Percentiles rank a stretch among this genome's conserved stretches.
Evolutionary conservation across 371 early-diverging fungal genomes (phyloP).

Genomic region (Batkoa obscura): DNA sequence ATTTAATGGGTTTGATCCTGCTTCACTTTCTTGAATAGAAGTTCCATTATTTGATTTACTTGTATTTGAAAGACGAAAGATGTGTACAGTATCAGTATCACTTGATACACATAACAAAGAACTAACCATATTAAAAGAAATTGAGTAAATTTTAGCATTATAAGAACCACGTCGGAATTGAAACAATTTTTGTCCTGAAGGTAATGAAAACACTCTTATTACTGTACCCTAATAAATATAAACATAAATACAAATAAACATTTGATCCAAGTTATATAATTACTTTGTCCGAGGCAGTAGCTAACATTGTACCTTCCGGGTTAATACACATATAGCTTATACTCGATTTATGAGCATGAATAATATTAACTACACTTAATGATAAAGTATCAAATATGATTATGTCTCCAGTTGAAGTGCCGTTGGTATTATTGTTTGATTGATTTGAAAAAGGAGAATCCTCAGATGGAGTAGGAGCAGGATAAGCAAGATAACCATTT

Average conservation of each 20-base stretch:
- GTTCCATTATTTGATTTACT: not conserved
- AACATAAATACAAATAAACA: not conserved
- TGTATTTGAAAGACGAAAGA: slow-evolving; percentile 40
- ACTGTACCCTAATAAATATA: slow-evolving; percentile 60
- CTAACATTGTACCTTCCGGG: slow-evolving; percentile 77
- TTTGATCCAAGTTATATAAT: not conserved
- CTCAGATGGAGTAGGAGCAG: slow-evolving; percentile 33
- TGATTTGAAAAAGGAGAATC: slow-evolving; percentile 23
- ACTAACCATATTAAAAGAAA: slow-evolving; percentile 69
- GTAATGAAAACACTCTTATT: slow-evolving; percentile 82
- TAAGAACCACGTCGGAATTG: slow-evolving; percentile 91
- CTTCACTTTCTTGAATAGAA: not conserved
- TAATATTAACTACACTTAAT: slow-evolving; percentile 69
- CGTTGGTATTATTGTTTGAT: slow-evolving; percentile 4
- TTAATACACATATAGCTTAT: slow-evolving; percentile 68
- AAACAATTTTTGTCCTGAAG: slow-evolving; percentile 68
- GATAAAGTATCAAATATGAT: slow-evolving; percentile 71
- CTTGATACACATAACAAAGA: slow-evolving; percentile 71
- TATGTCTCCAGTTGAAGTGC: slow-evolving; percentile 46
- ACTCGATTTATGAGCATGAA: slow-evolving; percentile 84
- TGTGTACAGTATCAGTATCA: slow-evolving; percentile 92
- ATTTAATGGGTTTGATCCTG: slow-evolving; percentile 18
- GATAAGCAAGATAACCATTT: slow-evolving; percentile 86
- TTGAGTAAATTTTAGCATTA: slow-evolving; percentile 72
- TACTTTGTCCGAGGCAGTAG: slow-evolving; percentile 88